Conservation (phyloP, 208 protist species). For the Trypanosoma melophagium region DNA sequence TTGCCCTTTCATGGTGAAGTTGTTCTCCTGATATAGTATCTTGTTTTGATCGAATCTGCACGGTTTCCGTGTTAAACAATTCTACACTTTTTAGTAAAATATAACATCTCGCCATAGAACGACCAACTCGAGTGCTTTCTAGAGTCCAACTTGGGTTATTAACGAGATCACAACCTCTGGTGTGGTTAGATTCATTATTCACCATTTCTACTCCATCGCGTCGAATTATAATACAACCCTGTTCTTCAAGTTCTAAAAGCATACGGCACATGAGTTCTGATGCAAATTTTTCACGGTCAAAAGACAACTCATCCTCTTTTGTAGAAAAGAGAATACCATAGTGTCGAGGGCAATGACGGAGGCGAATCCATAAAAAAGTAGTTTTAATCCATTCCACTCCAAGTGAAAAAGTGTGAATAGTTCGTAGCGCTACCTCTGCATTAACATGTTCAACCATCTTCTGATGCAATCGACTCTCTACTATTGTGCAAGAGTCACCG, state of each 20-base stretch:
- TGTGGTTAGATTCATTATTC: not conserved
- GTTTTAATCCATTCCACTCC: slow-evolving; percentile 88
- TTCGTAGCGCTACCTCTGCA: slow-evolving; percentile 90
- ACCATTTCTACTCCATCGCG: not conserved
- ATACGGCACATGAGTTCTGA: slow-evolving; percentile 67
- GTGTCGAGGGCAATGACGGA: slow-evolving; percentile 58
- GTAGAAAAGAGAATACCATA: slow-evolving; percentile 73
- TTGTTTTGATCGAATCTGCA: not conserved
- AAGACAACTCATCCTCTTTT: slow-evolving; percentile 40
- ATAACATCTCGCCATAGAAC: slow-evolving; percentile 80
- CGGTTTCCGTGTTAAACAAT: slow-evolving; percentile 43
- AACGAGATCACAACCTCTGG: not conserved
- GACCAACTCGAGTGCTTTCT: slow-evolving; percentile 47
- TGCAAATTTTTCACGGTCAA: slow-evolving; percentile 56
- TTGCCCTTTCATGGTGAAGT: not conserved
- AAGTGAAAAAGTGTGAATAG: slow-evolving; percentile 70
- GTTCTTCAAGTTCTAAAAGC: slow-evolving; percentile 51
- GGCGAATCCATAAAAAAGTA: slow-evolving; percentile 90
- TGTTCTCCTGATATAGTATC: not conserved
- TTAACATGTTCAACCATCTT: slow-evolving; percentile 94
- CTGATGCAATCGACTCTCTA: slow-evolving; percentile 82
- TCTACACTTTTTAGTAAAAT: slow-evolving; percentile 81
- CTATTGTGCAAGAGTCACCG: slow-evolving; percentile 45
- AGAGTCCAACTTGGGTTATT: slow-evolving; percentile 13
- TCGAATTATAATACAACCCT: slow-evolving; percentile 46